Percentiles rank a stretch among this genome's conserved stretches.
Conservation (phyloP, 106 monocot genomes). For the Dendrobium nobile region DNA sequence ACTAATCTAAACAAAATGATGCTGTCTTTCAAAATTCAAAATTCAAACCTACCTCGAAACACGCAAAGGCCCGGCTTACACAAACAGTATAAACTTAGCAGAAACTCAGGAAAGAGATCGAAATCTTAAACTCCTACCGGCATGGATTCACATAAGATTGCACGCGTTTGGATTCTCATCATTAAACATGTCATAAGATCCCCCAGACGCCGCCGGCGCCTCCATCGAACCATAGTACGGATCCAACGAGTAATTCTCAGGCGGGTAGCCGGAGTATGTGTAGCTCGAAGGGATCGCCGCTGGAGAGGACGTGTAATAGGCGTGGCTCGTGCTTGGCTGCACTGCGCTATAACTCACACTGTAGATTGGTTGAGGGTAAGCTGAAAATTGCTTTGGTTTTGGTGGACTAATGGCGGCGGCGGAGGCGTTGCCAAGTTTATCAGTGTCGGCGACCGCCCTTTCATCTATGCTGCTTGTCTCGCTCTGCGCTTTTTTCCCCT, state of each 20-base stretch:
- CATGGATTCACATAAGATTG: constrained; percentile 51
- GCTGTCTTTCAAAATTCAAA: too few species aligned
- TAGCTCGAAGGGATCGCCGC: neutral
- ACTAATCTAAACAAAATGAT: too few species aligned
- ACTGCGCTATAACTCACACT: constrained; percentile 37
- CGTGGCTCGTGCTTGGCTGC: constrained; percentile 31
- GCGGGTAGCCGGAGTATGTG: neutral
- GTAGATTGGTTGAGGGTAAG: constrained; percentile 16
- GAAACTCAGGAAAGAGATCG: too few species aligned
- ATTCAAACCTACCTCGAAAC: too few species aligned
- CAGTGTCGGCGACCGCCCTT: neutral
- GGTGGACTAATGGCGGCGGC: neutral
- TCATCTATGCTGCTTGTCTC: neutral
- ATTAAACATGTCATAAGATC: constrained; percentile 39
- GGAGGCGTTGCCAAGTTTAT: neutral
- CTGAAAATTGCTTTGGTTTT: neutral
- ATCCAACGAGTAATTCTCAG: constrained; percentile 2
- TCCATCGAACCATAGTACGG: constrained; percentile 12
- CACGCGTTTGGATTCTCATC: constrained; percentile 71
- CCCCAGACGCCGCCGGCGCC: constrained; percentile 14
- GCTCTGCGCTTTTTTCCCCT: constrained; percentile 5
- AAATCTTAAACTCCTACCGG: too few species aligned
- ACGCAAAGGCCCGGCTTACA: too few species aligned
- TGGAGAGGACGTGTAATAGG: constrained; percentile 12
- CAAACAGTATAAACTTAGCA: too few species aligned